These are phyloP conservation scores for Tephrocybe sp. DNA, from an alignment of 768 basidiomycete species.

Conservation along the genomic window DNA sequence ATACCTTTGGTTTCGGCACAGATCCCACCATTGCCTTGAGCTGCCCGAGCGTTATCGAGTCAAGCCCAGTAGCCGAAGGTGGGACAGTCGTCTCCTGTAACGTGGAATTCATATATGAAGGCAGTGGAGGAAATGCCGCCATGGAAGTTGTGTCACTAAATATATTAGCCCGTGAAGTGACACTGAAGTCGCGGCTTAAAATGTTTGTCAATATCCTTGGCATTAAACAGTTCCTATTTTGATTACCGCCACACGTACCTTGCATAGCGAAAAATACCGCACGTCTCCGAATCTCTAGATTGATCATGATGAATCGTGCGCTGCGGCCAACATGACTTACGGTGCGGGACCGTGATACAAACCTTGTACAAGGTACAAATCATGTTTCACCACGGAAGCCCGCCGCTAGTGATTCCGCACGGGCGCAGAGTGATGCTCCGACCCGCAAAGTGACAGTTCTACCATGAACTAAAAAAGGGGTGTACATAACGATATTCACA, in stretches of 20 bases:
- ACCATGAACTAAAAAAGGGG: too few species aligned
- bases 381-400: constrained; percentile 8
- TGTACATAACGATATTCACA: too few species aligned
- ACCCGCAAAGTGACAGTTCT: constrained; percentile 6
- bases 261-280: too few species aligned
- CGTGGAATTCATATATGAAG: constrained; percentile 27
- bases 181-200: too few species aligned
- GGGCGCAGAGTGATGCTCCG: constrained; percentile 12
- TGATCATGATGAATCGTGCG: too few species aligned
- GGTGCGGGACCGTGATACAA: too few species aligned
- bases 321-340: too few species aligned
- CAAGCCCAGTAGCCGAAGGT: constrained; percentile 40
- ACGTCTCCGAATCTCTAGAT: too few species aligned
- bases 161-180: neutral
- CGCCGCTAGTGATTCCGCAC: constrained; percentile 2
- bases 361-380: too few species aligned
- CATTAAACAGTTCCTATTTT: too few species aligned
- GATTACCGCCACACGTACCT: too few species aligned
- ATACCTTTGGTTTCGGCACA: constrained; percentile 75
- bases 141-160: too few species aligned
- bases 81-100: constrained; percentile 24
- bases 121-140: constrained; percentile 28
- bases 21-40: constrained; percentile 71
- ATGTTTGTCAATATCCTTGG: neutral
- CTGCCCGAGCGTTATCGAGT: constrained; percentile 82